Conservation (phyloP, 1,284 basidiomycete species). For the Tylopilus sp. region DNA sequence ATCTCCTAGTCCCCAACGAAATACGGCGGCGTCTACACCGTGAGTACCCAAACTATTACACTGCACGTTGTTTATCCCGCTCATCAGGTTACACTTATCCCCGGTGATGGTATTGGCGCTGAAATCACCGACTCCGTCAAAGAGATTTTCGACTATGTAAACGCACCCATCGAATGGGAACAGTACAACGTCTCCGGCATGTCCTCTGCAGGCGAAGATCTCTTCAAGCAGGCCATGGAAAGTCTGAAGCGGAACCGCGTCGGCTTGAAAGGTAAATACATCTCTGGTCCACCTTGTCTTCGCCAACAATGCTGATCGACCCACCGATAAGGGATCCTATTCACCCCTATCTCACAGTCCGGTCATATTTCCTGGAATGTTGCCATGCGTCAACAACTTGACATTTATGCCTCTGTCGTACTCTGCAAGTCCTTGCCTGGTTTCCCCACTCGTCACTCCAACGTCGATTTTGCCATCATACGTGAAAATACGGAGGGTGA, state of each 20-base stretch:
- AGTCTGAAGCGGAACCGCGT: constrained; percentile 96
- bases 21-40: constrained; percentile 92
- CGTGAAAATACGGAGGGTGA: constrained; percentile 99
- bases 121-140: constrained; percentile 99
- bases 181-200: constrained; percentile 98
- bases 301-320: neutral
- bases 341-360: constrained; percentile 94
- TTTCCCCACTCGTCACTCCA: constrained; percentile 91
- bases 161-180: constrained; percentile 99
- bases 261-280: constrained; percentile 84
- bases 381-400: constrained; percentile 98
- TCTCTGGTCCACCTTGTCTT: neutral
- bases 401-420: constrained; percentile 98
- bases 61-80: constrained; percentile 16
- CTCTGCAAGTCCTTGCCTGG: constrained; percentile 99
- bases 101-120: constrained; percentile 94
- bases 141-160: constrained; percentile 96
- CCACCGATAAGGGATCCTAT: constrained; percentile 78
- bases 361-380: constrained; percentile 99
- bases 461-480: constrained; percentile 99
- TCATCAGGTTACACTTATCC: constrained; percentile 83
- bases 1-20: constrained; percentile 75
- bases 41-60: constrained; percentile 39
- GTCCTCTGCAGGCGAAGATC: constrained; percentile 88
- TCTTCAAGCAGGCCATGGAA: constrained; percentile 98